phyloP scores from a whole-genome alignment of 176 grass and related monocot genomes.

The Eragrostis curvula region DNA sequence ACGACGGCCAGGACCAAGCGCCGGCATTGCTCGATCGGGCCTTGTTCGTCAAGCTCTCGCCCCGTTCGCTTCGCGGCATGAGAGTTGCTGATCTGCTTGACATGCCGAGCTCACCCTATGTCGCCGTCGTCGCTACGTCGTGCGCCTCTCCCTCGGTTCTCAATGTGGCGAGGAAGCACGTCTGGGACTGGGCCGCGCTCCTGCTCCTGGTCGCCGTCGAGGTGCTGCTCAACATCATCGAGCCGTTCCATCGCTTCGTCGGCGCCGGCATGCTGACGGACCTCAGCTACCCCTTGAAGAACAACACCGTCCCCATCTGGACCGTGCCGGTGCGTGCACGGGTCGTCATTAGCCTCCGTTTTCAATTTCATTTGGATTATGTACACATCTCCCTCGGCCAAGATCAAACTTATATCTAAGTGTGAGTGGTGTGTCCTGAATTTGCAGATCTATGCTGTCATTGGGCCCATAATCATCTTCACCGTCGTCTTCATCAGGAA shows the following conservation, averaged over 20 bases:
- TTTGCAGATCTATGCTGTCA: constrained; percentile 47
- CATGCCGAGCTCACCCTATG: background rate
- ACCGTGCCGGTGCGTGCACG: constrained; percentile 38
- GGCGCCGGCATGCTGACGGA: constrained; percentile 71
- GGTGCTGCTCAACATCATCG: constrained; percentile 62
- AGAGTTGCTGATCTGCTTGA: background rate
- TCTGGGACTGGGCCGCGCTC: constrained; percentile 67
- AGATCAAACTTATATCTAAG: too few relatives aligned
- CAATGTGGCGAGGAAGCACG: constrained; percentile 40
- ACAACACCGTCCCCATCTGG: constrained; percentile 81
- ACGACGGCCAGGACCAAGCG: background rate
- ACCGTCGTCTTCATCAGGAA: constrained; percentile 25
- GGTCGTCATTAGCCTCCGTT: background rate
- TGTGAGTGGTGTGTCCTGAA: background rate
- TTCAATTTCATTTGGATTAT: background rate
- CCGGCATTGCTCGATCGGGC: background rate
- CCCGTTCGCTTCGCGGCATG: too few relatives aligned
- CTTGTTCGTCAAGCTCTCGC: background rate
- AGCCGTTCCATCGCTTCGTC: constrained; percentile 84
- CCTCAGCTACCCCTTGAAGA: constrained; percentile 69
- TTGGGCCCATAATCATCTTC: constrained; percentile 48
- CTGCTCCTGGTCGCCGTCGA: constrained; percentile 41
- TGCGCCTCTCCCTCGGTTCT: constrained; percentile 17
- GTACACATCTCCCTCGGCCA: too few relatives aligned
- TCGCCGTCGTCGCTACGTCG: background rate